Evolutionary conservation across 805 yeast genomes (phyloP).

Genomic region (Nakazawaea laoshanensis): DNA sequence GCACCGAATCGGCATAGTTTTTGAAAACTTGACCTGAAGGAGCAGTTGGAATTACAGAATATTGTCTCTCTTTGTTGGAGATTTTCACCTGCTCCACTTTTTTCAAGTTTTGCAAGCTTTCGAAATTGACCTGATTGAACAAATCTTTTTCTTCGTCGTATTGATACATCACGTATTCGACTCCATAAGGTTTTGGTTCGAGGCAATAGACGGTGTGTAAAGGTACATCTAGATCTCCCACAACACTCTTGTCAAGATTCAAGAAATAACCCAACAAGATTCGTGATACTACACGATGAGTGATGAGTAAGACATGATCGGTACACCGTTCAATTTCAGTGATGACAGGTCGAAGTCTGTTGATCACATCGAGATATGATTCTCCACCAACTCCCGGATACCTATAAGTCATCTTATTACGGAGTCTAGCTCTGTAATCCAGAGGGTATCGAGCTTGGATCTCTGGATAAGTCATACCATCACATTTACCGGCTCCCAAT

Average conservation of each 20-base stretch:
- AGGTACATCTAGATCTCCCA: constrained; percentile 89
- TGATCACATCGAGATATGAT: constrained; percentile 87
- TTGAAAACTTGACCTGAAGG: constrained; percentile 26
- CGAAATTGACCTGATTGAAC: constrained; percentile 56
- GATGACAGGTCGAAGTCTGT: constrained; percentile 80
- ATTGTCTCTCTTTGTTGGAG: constrained; percentile 60
- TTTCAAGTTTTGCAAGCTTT: constrained; percentile 37
- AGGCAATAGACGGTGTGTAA: constrained; percentile 83
- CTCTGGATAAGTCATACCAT: constrained; percentile 88
- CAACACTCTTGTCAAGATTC: constrained; percentile 69
- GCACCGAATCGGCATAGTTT: constrained; percentile 5
- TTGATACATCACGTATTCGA: constrained; percentile 85
- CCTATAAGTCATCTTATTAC: constrained; percentile 75
- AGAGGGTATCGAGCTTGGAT: constrained; percentile 65
- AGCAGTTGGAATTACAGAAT: constrained; percentile 71
- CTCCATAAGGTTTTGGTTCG: constrained; percentile 93
- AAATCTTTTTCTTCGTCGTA: constrained; percentile 72
- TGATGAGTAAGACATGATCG: constrained; percentile 73
- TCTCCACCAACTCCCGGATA: constrained; percentile 99
- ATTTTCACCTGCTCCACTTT: constrained; percentile 66
- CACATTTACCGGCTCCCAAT: constrained; percentile 86
- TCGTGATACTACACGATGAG: constrained; percentile 88
- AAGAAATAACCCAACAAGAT: constrained; percentile 83
- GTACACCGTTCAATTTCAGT: constrained; percentile 89
- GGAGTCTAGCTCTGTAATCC: constrained; percentile 70